These are phyloP conservation scores for Hypoxylon rickii DNA, from an alignment of 495 filamentous ascomycete species.

Conservation along the genomic window DNA sequence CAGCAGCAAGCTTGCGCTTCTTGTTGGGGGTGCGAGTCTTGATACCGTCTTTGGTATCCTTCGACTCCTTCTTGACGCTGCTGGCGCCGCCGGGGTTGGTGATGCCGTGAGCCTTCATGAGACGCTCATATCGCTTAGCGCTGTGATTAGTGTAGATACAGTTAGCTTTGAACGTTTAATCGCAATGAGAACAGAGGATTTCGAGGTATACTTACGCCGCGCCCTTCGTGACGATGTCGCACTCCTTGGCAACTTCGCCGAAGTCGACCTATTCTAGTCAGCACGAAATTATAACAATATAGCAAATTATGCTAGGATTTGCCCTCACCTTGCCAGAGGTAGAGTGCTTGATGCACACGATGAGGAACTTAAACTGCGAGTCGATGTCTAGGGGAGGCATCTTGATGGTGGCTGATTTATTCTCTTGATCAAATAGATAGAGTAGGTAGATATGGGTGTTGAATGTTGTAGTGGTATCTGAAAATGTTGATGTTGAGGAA, in stretches of 20 bases:
- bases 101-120: constrained; percentile 63
- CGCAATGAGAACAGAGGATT: too few species aligned
- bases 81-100: constrained; percentile 11
- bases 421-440: not conserved
- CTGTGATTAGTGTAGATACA: constrained; percentile 37
- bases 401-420: constrained; percentile 25
- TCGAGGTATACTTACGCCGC: constrained; percentile 63
- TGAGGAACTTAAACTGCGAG: constrained; percentile 65
- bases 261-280: constrained; percentile 61
- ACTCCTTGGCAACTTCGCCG: constrained; percentile 63
- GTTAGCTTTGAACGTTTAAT: not conserved
- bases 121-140: constrained; percentile 67
- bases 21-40: constrained; percentile 35
- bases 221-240: constrained; percentile 63
- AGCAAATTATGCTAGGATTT: not conserved
- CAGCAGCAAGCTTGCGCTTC: constrained; percentile 48
- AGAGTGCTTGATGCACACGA: constrained; percentile 65
- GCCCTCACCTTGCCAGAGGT: constrained; percentile 60
- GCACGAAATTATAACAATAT: not conserved
- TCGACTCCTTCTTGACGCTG: constrained; percentile 37
- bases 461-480: not conserved
- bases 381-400: constrained; percentile 57
- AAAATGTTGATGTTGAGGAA: too few species aligned
- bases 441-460: not conserved
- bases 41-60: constrained; percentile 26